A percentile compares a stretch with the other conserved stretches of the same genome.
Evolutionary conservation across 768 basidiomycete genomes (phyloP).

Genomic region (Piloderma croceum): DNA sequence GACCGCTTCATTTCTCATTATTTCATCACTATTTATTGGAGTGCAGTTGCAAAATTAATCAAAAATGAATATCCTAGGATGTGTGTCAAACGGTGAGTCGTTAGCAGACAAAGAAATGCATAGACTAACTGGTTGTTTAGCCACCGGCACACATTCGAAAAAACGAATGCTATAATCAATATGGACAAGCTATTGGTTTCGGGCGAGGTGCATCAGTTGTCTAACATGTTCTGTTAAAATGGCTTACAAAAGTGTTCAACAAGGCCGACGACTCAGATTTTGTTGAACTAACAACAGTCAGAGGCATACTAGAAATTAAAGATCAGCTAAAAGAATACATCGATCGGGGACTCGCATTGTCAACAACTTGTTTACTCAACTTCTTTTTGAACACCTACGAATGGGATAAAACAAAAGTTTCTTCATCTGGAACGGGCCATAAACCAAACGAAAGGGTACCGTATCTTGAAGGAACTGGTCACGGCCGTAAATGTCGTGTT

Average conservation of each 20-base stretch:
- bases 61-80: constrained; percentile 19
- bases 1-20: constrained; percentile 32
- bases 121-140: neutral
- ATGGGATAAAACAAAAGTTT: constrained; percentile 1
- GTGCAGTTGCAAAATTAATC: constrained; percentile 17
- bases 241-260: too few species aligned
- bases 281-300: too few species aligned
- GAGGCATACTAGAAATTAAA: neutral
- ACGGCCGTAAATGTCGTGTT: constrained; percentile 19
- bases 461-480: constrained; percentile 5
- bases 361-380: constrained; percentile 5
- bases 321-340: constrained; percentile 24
- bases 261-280: too few species aligned
- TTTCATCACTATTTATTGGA: constrained; percentile 33
- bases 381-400: constrained; percentile 32
- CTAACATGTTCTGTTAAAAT: too few species aligned
- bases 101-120: neutral
- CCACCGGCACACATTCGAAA: neutral
- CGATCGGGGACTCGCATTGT: constrained; percentile 16
- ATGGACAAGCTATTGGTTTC: too few species aligned
- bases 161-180: neutral
- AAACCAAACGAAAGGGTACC: too few species aligned
- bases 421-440: constrained; percentile 5
- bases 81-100: neutral
- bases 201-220: too few species aligned